These are phyloP conservation scores for Lichina pygmaea DNA, from an alignment of 495 filamentous ascomycete species.

Conservation along the genomic window DNA sequence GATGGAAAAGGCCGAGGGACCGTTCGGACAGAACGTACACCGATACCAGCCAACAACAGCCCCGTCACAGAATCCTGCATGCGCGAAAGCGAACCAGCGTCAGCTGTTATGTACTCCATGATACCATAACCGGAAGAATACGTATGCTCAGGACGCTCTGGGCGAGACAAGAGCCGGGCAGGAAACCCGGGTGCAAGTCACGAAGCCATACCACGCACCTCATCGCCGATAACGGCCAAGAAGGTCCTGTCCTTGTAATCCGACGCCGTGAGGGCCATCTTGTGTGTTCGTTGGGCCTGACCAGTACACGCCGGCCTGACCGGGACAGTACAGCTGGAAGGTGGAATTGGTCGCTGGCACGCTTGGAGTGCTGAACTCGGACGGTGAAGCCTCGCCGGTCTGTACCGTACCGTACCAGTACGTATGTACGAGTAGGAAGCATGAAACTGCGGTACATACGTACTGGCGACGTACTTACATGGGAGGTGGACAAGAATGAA, in stretches of 20 bases:
- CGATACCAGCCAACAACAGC: conserved; percentile 77
- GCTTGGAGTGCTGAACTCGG: too few relatives aligned
- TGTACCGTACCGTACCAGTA: too few relatives aligned
- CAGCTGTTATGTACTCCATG: neutral
- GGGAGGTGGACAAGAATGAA: too few relatives aligned
- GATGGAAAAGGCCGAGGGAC: too few relatives aligned
- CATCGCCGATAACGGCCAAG: conserved; percentile 90
- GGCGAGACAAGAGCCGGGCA: neutral
- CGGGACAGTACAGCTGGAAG: too few relatives aligned
- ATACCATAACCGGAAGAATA: neutral
- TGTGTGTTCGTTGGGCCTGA: neutral
- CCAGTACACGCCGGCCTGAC: too few relatives aligned
- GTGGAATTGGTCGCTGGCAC: too few relatives aligned
- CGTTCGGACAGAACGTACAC: conserved; percentile 27
- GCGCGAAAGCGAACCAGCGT: neutral
- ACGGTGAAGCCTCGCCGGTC: too few relatives aligned
- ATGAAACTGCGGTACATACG: too few relatives aligned
- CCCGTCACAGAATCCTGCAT: conserved; percentile 75
- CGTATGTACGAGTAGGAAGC: too few relatives aligned
- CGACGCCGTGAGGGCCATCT: conserved; percentile 27
- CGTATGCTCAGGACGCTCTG: too few relatives aligned
- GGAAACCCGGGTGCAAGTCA: neutral
- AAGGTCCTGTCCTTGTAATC: conserved; percentile 79
- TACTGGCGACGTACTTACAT: too few relatives aligned
- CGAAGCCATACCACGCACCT: conserved; percentile 24